Evolutionary conservation across 805 yeast genomes (phyloP).

Genomic region (Yarrowia sp.): DNA sequence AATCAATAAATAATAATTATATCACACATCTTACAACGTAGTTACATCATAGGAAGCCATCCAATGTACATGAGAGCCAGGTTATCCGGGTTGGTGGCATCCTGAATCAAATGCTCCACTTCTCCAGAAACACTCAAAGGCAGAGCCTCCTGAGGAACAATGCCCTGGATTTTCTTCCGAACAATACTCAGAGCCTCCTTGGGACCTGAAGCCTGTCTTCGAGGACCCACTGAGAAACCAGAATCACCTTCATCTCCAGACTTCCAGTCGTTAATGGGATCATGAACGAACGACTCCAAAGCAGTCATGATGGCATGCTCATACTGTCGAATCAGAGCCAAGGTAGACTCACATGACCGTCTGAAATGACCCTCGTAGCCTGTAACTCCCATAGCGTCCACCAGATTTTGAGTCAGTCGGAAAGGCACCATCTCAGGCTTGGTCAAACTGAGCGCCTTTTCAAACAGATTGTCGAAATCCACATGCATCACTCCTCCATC

Average conservation of each 20-base stretch:
- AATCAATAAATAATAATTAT: too few species aligned
- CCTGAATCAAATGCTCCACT: conserved; percentile 82
- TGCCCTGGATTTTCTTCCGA: conserved; percentile 78
- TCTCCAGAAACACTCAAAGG: conserved; percentile 91
- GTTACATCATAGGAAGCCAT: conserved; percentile 64
- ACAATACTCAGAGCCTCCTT: conserved; percentile 69
- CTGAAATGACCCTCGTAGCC: conserved; percentile 91
- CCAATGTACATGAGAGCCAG: conserved; percentile 89
- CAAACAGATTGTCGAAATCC: conserved; percentile 95
- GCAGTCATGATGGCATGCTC: conserved; percentile 86
- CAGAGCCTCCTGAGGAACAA: conserved; percentile 74
- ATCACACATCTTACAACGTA: too few species aligned
- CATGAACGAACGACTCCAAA: conserved; percentile 87
- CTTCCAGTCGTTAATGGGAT: conserved; percentile 83
- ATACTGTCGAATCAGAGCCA: conserved; percentile 65
- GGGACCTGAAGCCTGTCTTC: conserved; percentile 43
- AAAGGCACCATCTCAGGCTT: conserved; percentile 96
- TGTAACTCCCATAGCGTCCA: conserved; percentile 83
- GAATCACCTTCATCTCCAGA: conserved; percentile 36
- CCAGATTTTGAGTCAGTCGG: conserved; percentile 81
- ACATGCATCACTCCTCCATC: conserved; percentile 86
- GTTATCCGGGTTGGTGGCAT: conserved; percentile 69
- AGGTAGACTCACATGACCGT: conserved; percentile 79
- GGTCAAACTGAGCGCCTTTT: conserved; percentile 64
- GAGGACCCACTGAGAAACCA: conserved; percentile 31